phyloP scores from a whole-genome alignment of 768 basidiomycete genomes.

The Termitomyces sp. region DNA sequence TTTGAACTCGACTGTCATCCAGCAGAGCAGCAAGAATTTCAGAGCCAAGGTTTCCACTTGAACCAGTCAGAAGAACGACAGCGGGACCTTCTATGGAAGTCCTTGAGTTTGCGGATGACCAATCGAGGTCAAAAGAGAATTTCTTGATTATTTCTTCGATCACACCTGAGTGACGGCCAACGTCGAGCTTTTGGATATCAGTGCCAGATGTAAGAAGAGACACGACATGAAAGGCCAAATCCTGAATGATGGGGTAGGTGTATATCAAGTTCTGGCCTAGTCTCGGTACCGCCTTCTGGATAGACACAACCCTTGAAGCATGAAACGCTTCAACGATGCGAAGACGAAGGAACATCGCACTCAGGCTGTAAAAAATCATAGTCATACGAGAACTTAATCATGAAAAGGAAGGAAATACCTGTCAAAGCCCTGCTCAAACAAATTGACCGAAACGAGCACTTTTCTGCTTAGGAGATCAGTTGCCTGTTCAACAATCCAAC shows the following conservation, averaged over 20 bases:
- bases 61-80: slow-evolving; percentile 18
- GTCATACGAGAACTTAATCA: too few relatives aligned
- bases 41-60: slow-evolving; percentile 18
- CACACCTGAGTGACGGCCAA: too few relatives aligned
- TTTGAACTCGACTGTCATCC: slow-evolving; percentile 27
- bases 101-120: not conserved
- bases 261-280: not conserved
- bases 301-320: too few relatives aligned
- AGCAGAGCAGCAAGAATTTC: slow-evolving; percentile 15
- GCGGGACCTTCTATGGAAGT: not conserved
- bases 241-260: not conserved
- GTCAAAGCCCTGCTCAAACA: not conserved
- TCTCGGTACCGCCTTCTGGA: not conserved
- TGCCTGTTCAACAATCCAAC: not conserved
- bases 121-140: slow-evolving; percentile 21
- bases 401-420: too few relatives aligned
- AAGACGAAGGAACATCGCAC: not conserved
- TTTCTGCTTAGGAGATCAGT: not conserved
- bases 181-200: not conserved
- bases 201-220: not conserved
- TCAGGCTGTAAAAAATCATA: not conserved
- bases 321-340: not conserved
- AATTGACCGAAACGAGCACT: not conserved
- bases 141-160: slow-evolving; percentile 32
- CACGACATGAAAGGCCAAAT: not conserved